Percentiles rank a stretch among this genome's conserved stretches.
phyloP scores from a whole-genome alignment of 2,329 filamentous ascomycete genomes.

The Ilyonectria sp. region DNA sequence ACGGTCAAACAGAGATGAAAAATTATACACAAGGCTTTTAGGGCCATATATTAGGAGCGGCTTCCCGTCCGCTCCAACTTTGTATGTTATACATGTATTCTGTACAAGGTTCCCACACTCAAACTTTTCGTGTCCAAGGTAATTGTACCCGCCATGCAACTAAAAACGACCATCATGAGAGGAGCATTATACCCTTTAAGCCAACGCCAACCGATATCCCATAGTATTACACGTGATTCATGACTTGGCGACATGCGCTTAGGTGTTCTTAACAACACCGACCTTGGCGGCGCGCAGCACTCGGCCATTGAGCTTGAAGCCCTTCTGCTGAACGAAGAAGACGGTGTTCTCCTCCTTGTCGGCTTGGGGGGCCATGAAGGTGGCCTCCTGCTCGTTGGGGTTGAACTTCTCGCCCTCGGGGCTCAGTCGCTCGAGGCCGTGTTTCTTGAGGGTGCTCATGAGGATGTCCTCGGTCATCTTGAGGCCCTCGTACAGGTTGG shows the following conservation, averaged over 20 bases:
- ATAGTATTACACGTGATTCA: constrained; percentile 53
- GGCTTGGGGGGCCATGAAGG: constrained; percentile 90
- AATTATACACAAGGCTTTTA: constrained; percentile 25
- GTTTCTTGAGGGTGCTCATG: constrained; percentile 90
- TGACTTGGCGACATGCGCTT: constrained; percentile 44
- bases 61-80: constrained; percentile 21
- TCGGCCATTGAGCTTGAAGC: constrained; percentile 93
- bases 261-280: constrained; percentile 90
- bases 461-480: constrained; percentile 96
- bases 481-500: constrained; percentile 87
- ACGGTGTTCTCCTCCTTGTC: constrained; percentile 93
- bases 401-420: constrained; percentile 91
- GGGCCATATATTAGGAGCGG: constrained; percentile 22
- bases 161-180: constrained; percentile 57
- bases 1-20: constrained; percentile 13
- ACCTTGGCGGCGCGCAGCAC: constrained; percentile 95
- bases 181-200: constrained; percentile 62
- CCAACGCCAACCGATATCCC: constrained; percentile 54
- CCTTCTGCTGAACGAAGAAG: constrained; percentile 95
- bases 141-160: constrained; percentile 48
- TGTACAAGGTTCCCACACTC: constrained; percentile 44
- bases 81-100: constrained; percentile 45
- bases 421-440: constrained; percentile 91
- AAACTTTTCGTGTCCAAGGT: constrained; percentile 39
- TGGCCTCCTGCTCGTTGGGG: constrained; percentile 96